Evolutionary conservation across 208 protist species (phyloP).

Genomic region (Trypanosoma boissoni): DNA sequence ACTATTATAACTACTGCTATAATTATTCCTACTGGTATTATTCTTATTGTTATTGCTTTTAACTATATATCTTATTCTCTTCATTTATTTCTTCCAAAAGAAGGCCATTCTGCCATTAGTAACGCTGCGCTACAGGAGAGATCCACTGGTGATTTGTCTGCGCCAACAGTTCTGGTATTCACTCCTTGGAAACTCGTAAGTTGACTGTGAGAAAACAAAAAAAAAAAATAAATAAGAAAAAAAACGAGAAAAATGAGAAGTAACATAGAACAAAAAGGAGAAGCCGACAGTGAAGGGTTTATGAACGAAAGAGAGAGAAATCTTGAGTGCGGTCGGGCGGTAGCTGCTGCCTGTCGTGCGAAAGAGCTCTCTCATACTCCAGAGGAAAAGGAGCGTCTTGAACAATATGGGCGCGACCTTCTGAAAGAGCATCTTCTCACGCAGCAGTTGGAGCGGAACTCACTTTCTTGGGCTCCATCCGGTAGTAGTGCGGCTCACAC

Average conservation of each 20-base stretch:
- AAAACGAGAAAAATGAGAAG: no score
- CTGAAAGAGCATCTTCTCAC: conserved; percentile 22
- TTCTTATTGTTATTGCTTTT: no score
- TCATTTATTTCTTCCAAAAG: background rate
- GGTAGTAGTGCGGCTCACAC: background rate
- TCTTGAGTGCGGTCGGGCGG: conserved; percentile 35
- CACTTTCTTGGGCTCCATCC: background rate
- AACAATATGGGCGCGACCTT: conserved; percentile 24
- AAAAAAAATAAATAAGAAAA: background rate
- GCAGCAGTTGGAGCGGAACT: conserved; percentile 1
- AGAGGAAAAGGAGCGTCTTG: conserved; percentile 31
- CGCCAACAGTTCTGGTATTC: no score
- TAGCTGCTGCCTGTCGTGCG: conserved; percentile 31
- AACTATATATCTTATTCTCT: background rate
- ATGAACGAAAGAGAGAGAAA: conserved; percentile 16
- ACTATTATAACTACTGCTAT: background rate
- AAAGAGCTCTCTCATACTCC: conserved; percentile 20
- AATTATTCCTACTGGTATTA: background rate
- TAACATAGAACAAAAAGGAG: background rate
- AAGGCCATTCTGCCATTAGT: background rate
- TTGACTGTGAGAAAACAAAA: background rate
- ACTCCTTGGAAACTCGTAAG: background rate
- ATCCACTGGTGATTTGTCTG: no score
- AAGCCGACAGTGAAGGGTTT: background rate
- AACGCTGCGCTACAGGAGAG: no score